A percentile compares a stretch with the other conserved stretches of the same genome.
phyloP scores from a whole-genome alignment of 805 yeast species.

The Teunomyces stri region DNA sequence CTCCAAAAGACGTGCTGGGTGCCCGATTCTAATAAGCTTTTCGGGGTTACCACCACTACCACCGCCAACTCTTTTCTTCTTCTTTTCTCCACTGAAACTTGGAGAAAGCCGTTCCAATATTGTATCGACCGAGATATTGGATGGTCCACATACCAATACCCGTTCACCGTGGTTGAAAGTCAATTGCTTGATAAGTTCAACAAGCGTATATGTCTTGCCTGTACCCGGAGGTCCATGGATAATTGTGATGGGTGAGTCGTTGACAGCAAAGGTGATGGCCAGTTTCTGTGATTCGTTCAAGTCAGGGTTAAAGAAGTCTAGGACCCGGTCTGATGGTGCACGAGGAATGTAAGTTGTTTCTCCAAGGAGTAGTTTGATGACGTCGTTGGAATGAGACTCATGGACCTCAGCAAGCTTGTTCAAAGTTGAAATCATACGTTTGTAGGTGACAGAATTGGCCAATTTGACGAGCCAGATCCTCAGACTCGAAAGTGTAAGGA shows the following conservation, averaged over 20 bases:
- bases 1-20: conserved; percentile 80
- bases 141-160: conserved; percentile 89
- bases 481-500: conserved; percentile 42
- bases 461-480: conserved; percentile 69
- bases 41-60: conserved; percentile 14
- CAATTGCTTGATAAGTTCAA: conserved; percentile 77
- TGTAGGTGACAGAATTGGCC: conserved; percentile 67
- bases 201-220: conserved; percentile 78
- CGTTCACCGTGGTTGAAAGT: conserved; percentile 44
- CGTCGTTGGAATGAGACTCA: conserved; percentile 24
- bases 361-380: conserved; percentile 49
- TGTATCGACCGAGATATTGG: conserved; percentile 90
- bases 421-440: conserved; percentile 77
- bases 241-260: conserved; percentile 52
- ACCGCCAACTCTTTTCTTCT: conserved; percentile 28
- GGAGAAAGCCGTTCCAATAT: conserved; percentile 70
- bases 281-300: conserved; percentile 68
- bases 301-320: conserved; percentile 36
- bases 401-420: conserved; percentile 56
- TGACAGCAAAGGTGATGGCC: conserved; percentile 68
- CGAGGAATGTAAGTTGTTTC: conserved; percentile 26
- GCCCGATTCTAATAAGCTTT: conserved; percentile 79
- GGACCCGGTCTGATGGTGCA: not conserved
- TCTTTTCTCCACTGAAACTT: conserved; percentile 23
- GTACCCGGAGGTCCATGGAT: conserved; percentile 86